Evolutionary conservation across 805 yeast genomes (phyloP), one percentile per base, ranked within the genome.

Genomic region (Candida tammaniensis): DNA sequence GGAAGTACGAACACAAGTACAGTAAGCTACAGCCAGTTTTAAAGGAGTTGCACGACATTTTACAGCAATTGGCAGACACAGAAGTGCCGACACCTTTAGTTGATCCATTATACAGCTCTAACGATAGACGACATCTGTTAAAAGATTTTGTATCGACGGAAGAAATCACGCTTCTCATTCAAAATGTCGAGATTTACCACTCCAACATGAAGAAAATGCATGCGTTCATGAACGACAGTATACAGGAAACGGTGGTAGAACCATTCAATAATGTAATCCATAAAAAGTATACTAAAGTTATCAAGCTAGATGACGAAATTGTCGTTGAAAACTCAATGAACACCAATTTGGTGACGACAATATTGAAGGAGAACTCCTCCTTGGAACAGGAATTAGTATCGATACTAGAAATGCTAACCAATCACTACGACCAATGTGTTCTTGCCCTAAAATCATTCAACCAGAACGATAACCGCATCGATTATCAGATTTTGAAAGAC

Each of bases 361-460:
- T 61, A 3, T 34, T 60, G 17, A 58, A 59, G 36, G 76, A 73
- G 34, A 77, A 74, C 40, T 47, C 58, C 11, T 61, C 66, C 1
- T 50, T 78, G 31, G 95, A 86, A 35, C 68, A 71, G 38, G 93
- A 83, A 34, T 68, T 86, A 57, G 94, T 86, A 1, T 69, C 73
- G 2, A 64, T 82, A 12, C 61, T 89, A 21, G 80, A 78, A 36
- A 76, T 88, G 48, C 62, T 88, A 30, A 82, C 95, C 8, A 76
- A 76, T 35, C 96, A 88, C 59, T 86, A 80, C 48, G 96, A 88
- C 55, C 87, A 85, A 51, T 84, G 95, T 46, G 47, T 61, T 9
- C 60, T 73, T 40, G 83, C 76, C 7, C 49, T 62, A 3, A 57
- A 59, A 4, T 57, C 71, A n/a, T 48, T 54, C 15, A 51, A 60